Base-by-base conservation (phyloP, 2,329 filamentous ascomycete genomes). In the Aureobasidium namibiae region DNA sequence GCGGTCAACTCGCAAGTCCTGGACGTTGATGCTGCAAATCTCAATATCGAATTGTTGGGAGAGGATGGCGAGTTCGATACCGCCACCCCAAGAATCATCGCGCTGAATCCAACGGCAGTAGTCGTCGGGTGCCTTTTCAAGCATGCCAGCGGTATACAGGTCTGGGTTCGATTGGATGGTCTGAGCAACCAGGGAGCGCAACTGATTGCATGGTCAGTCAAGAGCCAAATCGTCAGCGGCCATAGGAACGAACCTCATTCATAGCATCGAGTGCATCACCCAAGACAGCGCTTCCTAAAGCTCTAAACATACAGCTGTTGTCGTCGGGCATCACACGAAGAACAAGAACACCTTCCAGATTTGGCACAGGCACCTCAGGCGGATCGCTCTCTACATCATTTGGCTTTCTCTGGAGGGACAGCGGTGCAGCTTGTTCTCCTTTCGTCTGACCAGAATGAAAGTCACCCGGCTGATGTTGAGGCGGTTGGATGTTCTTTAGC, bases 291-390 rank as follows among this genome's bases (percentile, higher is more conserved):
- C 86, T 88, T 16, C 89, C 89, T 48, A 97, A 85, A 0, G 92
- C 92, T 29, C 91, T 88, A 73, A 96, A 97, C 67, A 97, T 85
- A 74, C 92, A 97, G 61, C 86, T 90, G 73, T 96, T 96, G 73
- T 97, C 92, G 69, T 96, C 92, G 4, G 92, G 90, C 92, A 97
- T 96, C 53, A 97, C 89, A 14, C 92, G 87, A 18, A 96, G 81
- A 9, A 95, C 88, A 18, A 82, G 72, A 1, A 78, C 81, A 48
- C 82, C 82, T 33, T 75, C 75, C 50, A 82, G 79, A 29, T 79
- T 75, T 7, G 82, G 78, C 0, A 86, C 76, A 0, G 79, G 74
- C 1, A 87, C 72, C 65, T 86, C 83, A 0, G 85, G 85, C 1
- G 84, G 82, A 63, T 88, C 84, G 46, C 78, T 76, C 41, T 81